phyloP scores from a whole-genome alignment of 768 basidiomycete genomes.

The Lentinula lateritia region DNA sequence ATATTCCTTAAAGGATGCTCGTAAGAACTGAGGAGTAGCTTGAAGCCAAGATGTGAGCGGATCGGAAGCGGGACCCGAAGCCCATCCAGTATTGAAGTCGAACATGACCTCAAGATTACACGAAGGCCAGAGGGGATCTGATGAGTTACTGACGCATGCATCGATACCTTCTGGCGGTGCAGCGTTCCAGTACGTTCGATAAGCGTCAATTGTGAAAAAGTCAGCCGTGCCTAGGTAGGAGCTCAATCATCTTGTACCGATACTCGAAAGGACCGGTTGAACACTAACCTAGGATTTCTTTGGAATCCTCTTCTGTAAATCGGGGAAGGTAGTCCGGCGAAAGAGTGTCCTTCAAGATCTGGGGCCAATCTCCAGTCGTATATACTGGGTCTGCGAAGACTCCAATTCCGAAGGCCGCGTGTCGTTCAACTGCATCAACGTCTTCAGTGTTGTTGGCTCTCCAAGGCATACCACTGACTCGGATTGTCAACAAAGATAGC shows the following conservation, averaged over 20 bases:
- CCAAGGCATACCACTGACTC: slow-evolving; percentile 39
- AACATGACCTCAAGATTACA: slow-evolving; percentile 35
- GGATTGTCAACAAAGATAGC: not conserved
- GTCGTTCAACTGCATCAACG: slow-evolving; percentile 37
- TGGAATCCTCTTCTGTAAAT: slow-evolving; percentile 40
- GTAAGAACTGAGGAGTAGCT: slow-evolving; percentile 34
- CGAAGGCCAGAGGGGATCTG: slow-evolving; percentile 47
- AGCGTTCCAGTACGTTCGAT: slow-evolving; percentile 32
- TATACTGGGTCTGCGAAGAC: slow-evolving; percentile 45
- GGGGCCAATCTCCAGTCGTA: slow-evolving; percentile 48
- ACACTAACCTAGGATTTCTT: slow-evolving; percentile 32
- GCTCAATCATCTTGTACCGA: not conserved
- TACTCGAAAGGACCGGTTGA: not conserved
- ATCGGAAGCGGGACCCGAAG: slow-evolving; percentile 39
- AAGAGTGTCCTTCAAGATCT: slow-evolving; percentile 41
- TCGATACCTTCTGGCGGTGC: slow-evolving; percentile 40
- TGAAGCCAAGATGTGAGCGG: slow-evolving; percentile 37
- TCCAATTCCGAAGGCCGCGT: slow-evolving; percentile 46
- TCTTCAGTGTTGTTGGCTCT: slow-evolving; percentile 39
- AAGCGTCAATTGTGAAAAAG: slow-evolving; percentile 49
- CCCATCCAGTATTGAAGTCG: slow-evolving; percentile 42
- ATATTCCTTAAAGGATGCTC: slow-evolving; percentile 27
- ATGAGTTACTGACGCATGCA: slow-evolving; percentile 35
- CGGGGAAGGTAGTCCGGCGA: slow-evolving; percentile 41
- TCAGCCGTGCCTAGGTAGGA: slow-evolving; percentile 38